Base-by-base conservation (phyloP, 1,284 basidiomycete genomes). In the Takashimella tepidaria region DNA sequence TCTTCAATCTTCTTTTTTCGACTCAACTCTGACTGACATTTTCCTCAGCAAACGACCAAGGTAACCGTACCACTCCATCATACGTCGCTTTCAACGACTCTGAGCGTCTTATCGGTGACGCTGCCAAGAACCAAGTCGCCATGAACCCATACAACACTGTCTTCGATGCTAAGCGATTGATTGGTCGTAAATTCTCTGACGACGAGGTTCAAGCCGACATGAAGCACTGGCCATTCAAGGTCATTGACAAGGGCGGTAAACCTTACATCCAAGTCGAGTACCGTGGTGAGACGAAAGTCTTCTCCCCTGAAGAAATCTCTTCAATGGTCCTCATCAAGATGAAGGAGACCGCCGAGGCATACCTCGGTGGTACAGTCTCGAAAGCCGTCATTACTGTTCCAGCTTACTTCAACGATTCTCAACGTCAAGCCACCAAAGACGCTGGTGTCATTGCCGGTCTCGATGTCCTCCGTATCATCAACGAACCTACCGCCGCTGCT, bases 301-400 rank as follows among this genome's bases (percentile, higher is more conserved):
- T 76, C 56, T 16, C 16, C 16, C 21, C 76, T 43, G 73, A 77
- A 61, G 75, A 77, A 59, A 69, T 76, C 65, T 89, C 85, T 53
- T 90, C 93, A 55, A 98, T 98, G 95, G 84, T 98, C 68, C 79
- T 98, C 58, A 81, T 77, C 58, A 98, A 98, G 83, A 98, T 98
- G 93, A 98, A 98, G 84, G 95, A 98, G 81, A 98, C 91, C 45
- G 95, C 95, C 59, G 95, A 98, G 82, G 90, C 92, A 21, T 97
- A 97, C 79, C 86, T 98, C 56, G 93, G 92, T 63, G 83, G 92
- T 75, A 89, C 92, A 77, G 95, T 98, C 75, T 93, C 90, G 51
- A 91, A 98, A 78, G 92, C 95, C 58, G 93, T 98, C 56, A 91
- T 98, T 74, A 98, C 95, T 48, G 93, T 98, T 69, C 95, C 95